Percentiles rank a stretch among this genome's conserved stretches.
Evolutionary conservation across 2,329 filamentous ascomycete genomes (phyloP).

Genomic region (Dothidotthia symphoricarpi): DNA sequence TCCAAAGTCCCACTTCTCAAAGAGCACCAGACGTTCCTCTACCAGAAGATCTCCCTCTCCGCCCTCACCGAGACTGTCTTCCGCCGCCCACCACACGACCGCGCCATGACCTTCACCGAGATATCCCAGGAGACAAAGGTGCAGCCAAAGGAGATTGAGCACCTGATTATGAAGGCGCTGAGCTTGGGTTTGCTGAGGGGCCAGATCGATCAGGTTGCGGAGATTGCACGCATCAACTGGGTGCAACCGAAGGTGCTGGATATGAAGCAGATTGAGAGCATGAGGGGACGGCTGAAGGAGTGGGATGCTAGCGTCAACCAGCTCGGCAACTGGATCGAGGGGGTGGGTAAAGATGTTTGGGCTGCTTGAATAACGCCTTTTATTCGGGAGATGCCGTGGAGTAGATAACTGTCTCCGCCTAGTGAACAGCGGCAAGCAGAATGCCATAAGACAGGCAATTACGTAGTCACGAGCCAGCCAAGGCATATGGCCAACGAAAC

Average conservation of each 20-base stretch:
- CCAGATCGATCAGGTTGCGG: constrained; percentile 93
- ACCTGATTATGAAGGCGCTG: constrained; percentile 98
- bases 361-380: constrained; percentile 67
- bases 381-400: too few species aligned
- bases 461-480: too few species aligned
- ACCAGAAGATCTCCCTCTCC: constrained; percentile 97
- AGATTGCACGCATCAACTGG: constrained; percentile 95
- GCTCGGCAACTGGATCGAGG: constrained; percentile 95
- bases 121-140: constrained; percentile 94
- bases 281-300: constrained; percentile 82
- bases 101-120: constrained; percentile 85
- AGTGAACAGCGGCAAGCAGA: too few species aligned
- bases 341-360: constrained; percentile 92
- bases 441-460: too few species aligned
- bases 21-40: constrained; percentile 78
- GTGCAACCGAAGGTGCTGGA: constrained; percentile 98
- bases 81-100: constrained; percentile 90
- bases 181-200: constrained; percentile 86
- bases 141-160: constrained; percentile 86
- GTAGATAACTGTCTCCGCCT: constrained; percentile 4
- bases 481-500: too few species aligned
- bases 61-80: constrained; percentile 96
- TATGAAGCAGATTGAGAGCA: constrained; percentile 89
- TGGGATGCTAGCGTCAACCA: constrained; percentile 97
- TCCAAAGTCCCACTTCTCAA: constrained; percentile 74